Percentiles rank a stretch among this genome's conserved stretches.
phyloP scores from a whole-genome alignment of 169 alveolate genomes.

The Condylostoma magnum region DNA sequence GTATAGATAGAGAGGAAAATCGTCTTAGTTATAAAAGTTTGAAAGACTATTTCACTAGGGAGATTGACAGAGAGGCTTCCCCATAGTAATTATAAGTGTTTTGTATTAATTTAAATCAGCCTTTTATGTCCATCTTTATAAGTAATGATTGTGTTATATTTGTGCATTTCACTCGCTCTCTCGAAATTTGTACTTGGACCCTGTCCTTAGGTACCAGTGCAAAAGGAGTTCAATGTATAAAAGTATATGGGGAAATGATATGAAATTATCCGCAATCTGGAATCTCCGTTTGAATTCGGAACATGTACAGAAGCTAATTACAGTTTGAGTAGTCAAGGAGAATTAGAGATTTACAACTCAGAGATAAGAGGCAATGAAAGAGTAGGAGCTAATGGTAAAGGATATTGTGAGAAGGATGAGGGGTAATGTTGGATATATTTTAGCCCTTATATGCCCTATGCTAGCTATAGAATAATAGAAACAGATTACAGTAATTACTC shows the following conservation, averaged over 20 bases:
- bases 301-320: not conserved
- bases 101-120: no score
- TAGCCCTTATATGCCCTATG: not conserved
- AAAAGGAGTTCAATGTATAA: not conserved
- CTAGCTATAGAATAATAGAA: not conserved
- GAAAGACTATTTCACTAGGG: constrained; percentile 10
- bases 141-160: no score
- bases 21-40: not conserved
- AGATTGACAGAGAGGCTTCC: not conserved
- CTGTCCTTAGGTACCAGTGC: not conserved
- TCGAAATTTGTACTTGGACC: no score
- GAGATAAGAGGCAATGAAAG: not conserved
- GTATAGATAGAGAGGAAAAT: constrained; percentile 10
- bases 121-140: no score
- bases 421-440: no score
- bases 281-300: not conserved
- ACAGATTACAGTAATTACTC: not conserved
- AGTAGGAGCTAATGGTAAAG: not conserved
- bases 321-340: not conserved
- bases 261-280: not conserved
- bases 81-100: no score
- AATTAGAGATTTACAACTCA: not conserved
- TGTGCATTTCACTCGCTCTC: no score
- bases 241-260: not conserved
- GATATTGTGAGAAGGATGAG: not conserved